These are phyloP conservation scores for Paecilomyces dactylethromorphus DNA, from an alignment of 2,329 filamentous ascomycete species.

Conservation along the genomic window DNA sequence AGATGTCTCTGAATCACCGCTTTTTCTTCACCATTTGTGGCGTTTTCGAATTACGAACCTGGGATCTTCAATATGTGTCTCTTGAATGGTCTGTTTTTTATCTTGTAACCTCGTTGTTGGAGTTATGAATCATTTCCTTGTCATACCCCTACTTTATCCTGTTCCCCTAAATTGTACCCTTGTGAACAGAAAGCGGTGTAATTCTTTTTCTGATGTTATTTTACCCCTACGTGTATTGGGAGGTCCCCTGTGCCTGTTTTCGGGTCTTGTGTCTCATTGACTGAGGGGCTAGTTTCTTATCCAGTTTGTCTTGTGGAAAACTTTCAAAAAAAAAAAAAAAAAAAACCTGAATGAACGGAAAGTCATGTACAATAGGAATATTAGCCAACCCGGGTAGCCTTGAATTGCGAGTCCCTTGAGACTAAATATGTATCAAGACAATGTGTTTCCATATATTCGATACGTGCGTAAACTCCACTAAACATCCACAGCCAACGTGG, in stretches of 20 bases:
- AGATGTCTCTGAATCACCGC: neutral
- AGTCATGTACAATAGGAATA: neutral
- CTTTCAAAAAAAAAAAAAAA: neutral
- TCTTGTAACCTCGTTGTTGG: neutral
- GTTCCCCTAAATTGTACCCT: neutral
- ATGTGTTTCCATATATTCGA: neutral
- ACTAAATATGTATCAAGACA: neutral
- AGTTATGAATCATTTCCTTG: neutral
- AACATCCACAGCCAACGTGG: neutral
- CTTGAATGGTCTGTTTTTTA: neutral
- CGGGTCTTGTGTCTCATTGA: neutral
- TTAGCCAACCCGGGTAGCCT: neutral
- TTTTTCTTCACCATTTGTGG: neutral
- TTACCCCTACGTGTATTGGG: neutral
- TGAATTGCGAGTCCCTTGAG: neutral
- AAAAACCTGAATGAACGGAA: neutral
- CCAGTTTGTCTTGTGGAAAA: neutral
- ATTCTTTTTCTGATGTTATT: too few relatives aligned
- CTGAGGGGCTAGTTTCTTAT: neutral
- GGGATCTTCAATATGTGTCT: neutral
- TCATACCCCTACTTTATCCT: neutral
- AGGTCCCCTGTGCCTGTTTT: neutral
- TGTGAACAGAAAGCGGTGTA: neutral
- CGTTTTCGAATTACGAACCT: neutral
- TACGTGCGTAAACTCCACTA: constrained; percentile 3